A percentile compares a stretch with the other conserved stretches of the same genome.
These are phyloP conservation scores for Endoconidiophora polonica DNA, from an alignment of 2,329 filamentous ascomycete genomes.

Conservation along the genomic window DNA sequence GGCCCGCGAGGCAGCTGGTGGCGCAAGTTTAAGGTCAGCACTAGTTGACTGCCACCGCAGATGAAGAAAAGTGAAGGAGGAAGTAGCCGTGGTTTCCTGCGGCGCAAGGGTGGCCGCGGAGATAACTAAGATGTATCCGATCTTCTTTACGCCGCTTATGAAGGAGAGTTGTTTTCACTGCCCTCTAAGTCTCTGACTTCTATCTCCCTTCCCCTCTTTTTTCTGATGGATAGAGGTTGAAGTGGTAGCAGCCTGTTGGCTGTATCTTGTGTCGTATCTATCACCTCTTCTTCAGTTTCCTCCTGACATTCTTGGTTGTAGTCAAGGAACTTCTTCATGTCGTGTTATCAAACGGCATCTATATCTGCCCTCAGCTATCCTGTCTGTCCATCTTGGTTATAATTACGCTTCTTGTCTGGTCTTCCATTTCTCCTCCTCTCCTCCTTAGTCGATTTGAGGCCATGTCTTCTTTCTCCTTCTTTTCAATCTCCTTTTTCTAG, in stretches of 20 bases:
- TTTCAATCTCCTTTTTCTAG: neutral
- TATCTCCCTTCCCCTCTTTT: too few species aligned
- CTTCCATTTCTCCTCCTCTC: neutral
- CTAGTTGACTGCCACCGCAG: constrained; percentile 8
- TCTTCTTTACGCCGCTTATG: neutral
- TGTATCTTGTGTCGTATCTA: too few species aligned
- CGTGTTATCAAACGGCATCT: too few species aligned
- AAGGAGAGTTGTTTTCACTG: too few species aligned
- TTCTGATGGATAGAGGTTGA: too few species aligned
- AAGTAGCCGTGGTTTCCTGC: neutral
- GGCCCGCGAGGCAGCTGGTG: constrained; percentile 42
- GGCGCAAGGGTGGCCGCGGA: neutral
- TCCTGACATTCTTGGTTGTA: too few species aligned
- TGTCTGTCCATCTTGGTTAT: neutral
- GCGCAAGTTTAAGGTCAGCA: constrained; percentile 35
- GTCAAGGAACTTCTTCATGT: too few species aligned
- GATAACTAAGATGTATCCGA: neutral
- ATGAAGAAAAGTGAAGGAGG: neutral
- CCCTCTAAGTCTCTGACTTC: neutral
- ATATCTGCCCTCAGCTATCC: too few species aligned
- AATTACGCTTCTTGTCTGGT: neutral
- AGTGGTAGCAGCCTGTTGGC: too few species aligned
- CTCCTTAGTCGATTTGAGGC: neutral
- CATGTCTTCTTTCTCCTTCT: neutral
- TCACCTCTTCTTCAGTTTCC: too few species aligned